Evolutionary conservation across 140 eudicot genomes (phyloP).

Genomic region (Flaveria floridana): DNA sequence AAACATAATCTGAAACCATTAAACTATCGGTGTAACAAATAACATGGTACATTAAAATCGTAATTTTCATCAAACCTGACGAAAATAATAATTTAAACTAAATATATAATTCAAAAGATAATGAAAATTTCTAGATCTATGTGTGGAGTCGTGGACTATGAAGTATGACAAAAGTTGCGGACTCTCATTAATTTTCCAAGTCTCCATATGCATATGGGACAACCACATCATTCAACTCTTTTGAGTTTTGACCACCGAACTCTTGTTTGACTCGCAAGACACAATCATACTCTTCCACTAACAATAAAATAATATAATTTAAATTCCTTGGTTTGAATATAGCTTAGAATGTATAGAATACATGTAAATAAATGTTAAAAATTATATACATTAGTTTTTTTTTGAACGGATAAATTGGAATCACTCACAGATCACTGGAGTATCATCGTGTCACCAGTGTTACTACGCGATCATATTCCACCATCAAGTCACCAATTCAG

Average conservation of each 20-base stretch:
- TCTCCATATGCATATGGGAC: not conserved
- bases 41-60: too few relatives aligned
- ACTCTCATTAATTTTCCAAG: constrained; percentile 18
- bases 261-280: constrained; percentile 35
- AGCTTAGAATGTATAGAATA: not conserved
- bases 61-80: too few relatives aligned
- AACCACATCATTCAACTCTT: constrained; percentile 17
- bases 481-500: too few relatives aligned
- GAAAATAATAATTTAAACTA: too few relatives aligned
- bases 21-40: too few relatives aligned
- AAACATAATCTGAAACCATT: too few relatives aligned
- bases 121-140: constrained; percentile 3
- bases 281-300: constrained; percentile 25
- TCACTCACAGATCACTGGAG: too few relatives aligned
- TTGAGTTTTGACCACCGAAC: constrained; percentile 39
- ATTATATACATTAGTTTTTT: too few relatives aligned
- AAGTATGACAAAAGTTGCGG: constrained; percentile 12
- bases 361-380: too few relatives aligned
- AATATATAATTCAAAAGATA: not conserved
- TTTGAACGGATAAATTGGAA: too few relatives aligned
- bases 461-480: too few relatives aligned
- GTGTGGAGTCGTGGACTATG: constrained; percentile 22
- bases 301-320: not conserved
- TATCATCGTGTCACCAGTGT: too few relatives aligned
- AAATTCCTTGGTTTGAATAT: not conserved